These are phyloP conservation scores for Ceratobasidium theobromae DNA, from an alignment of 1,284 basidiomycete species.

Conservation along the genomic window DNA sequence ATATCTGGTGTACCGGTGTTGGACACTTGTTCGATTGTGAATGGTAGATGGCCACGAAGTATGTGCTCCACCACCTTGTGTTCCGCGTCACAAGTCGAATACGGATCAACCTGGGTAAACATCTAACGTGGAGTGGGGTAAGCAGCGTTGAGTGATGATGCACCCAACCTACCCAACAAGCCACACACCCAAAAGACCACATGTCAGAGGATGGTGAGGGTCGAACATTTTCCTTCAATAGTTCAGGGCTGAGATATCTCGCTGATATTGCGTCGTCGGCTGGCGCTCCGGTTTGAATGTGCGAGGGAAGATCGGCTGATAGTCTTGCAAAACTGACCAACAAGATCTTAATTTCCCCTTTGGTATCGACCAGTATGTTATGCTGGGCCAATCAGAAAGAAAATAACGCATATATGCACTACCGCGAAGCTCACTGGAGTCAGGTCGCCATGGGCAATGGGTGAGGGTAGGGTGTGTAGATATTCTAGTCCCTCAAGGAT, in stretches of 20 bases:
- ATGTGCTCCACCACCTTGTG: background rate
- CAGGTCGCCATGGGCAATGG: background rate
- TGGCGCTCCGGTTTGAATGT: background rate
- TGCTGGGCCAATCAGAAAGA: background rate
- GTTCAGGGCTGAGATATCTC: conserved; percentile 12
- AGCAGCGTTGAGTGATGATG: background rate
- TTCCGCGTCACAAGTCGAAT: background rate
- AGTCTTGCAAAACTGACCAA: conserved; percentile 10
- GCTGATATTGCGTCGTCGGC: conserved; percentile 6
- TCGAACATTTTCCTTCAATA: background rate
- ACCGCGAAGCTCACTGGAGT: background rate
- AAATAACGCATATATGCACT: background rate
- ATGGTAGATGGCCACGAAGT: background rate
- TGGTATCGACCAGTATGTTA: background rate
- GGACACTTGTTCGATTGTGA: background rate
- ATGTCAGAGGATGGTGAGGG: conserved; percentile 3
- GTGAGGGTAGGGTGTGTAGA: conserved; percentile 1
- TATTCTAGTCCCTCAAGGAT: background rate
- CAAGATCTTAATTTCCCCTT: background rate
- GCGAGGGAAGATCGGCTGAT: background rate
- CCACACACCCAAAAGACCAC: conserved; percentile 20
- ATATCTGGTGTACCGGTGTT: background rate
- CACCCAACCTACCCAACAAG: background rate
- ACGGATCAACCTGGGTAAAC: background rate
- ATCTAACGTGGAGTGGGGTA: background rate